Percentiles rank a stretch among this genome's conserved stretches.
These are phyloP conservation scores for Tylopilus subfusipes DNA, from an alignment of 768 basidiomycete genomes.

Conservation along the genomic window DNA sequence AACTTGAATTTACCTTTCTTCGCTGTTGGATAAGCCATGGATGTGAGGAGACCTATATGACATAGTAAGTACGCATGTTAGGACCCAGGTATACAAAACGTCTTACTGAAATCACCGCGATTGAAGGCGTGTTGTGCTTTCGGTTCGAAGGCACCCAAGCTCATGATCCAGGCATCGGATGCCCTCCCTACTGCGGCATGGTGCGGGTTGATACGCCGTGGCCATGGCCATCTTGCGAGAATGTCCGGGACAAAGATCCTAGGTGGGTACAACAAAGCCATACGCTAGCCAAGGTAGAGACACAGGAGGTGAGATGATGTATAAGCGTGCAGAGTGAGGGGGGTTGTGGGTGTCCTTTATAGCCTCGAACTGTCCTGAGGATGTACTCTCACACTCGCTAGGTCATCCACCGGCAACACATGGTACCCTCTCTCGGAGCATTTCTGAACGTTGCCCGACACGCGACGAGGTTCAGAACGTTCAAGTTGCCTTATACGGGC, in stretches of 20 bases:
- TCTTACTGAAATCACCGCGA: not conserved
- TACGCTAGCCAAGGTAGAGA: too few species aligned
- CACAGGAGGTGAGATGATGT: too few species aligned
- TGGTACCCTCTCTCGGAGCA: too few species aligned
- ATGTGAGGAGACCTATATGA: not conserved
- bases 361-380: too few species aligned
- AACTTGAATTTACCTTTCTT: not conserved
- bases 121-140: not conserved
- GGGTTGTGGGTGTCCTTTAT: too few species aligned
- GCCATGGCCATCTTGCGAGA: conserved; percentile 20
- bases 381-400: too few species aligned
- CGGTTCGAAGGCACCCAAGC: not conserved
- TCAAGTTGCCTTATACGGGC: too few species aligned
- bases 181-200: conserved; percentile 6
- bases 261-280: not conserved
- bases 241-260: conserved; percentile 15
- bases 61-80: not conserved
- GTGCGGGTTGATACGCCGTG: conserved; percentile 11
- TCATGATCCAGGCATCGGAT: conserved; percentile 5
- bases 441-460: too few species aligned
- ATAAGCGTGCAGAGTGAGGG: too few species aligned
- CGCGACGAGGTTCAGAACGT: too few species aligned
- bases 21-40: not conserved
- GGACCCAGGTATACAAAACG: not conserved
- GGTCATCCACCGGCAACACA: too few species aligned